Evolutionary conservation across 2,329 filamentous ascomycete genomes (phyloP).

Genomic region (Scedosporium aurantiacum): DNA sequence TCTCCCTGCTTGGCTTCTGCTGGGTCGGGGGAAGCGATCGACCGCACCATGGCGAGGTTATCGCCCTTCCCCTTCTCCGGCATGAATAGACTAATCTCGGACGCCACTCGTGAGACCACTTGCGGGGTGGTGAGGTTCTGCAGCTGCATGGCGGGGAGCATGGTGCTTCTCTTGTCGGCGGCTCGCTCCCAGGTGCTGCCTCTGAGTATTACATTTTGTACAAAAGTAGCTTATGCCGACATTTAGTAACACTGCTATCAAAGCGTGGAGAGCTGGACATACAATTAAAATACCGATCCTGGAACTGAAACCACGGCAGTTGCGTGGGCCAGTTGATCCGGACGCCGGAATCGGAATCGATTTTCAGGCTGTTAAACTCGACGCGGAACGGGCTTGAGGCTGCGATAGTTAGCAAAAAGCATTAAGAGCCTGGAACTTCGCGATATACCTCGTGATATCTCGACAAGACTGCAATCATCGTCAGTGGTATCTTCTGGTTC

Average conservation of each 20-base stretch:
- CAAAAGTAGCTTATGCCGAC: neutral
- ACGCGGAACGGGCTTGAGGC: neutral
- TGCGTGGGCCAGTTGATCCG: neutral
- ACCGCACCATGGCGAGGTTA: neutral
- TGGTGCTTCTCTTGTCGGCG: neutral
- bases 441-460: neutral
- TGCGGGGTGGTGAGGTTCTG: neutral
- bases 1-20: neutral
- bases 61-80: neutral
- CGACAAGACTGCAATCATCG: neutral
- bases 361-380: neutral
- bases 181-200: neutral
- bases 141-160: neutral
- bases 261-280: neutral
- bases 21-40: neutral
- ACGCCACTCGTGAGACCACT: neutral
- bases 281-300: neutral
- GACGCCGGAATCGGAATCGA: too few species aligned
- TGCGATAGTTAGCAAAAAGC: neutral
- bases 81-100: neutral
- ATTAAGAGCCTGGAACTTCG: too few species aligned
- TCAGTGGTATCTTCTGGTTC: neutral
- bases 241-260: neutral
- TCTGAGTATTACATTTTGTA: neutral
- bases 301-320: conserved; percentile 2